These are phyloP conservation scores for Camptophora hylomeconis DNA, from an alignment of 2,329 filamentous ascomycete species.

Conservation along the genomic window DNA sequence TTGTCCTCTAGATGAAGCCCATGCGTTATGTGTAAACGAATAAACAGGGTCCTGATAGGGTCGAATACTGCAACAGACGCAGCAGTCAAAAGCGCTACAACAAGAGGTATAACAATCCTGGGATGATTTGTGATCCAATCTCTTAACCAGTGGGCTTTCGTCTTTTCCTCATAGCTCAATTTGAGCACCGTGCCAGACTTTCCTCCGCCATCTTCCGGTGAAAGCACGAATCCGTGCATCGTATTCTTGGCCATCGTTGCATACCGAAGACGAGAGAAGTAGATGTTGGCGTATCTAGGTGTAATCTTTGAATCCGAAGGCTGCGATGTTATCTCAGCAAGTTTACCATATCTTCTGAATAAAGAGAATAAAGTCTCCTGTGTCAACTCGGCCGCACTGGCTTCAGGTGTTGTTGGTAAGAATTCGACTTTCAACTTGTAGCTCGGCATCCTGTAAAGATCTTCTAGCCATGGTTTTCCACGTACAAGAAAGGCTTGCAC, in stretches of 20 bases:
- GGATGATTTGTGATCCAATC: slow-evolving; percentile 83
- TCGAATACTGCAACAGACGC: slow-evolving; percentile 85
- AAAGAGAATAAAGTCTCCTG: slow-evolving; percentile 79
- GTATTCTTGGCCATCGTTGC: slow-evolving; percentile 87
- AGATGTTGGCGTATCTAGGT: slow-evolving; percentile 67
- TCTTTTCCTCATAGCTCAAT: slow-evolving; percentile 68
- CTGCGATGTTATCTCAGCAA: slow-evolving; percentile 72
- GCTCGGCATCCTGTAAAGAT: slow-evolving; percentile 72
- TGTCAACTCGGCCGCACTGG: slow-evolving; percentile 60
- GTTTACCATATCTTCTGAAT: slow-evolving; percentile 81
- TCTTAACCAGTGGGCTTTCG: slow-evolving; percentile 65
- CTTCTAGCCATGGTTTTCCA: slow-evolving; percentile 87
- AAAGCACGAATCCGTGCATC: slow-evolving; percentile 68
- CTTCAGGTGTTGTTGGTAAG: slow-evolving; percentile 57
- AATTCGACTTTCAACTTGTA: slow-evolving; percentile 72
- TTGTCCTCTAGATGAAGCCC: slow-evolving; percentile 64
- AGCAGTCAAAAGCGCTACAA: slow-evolving; percentile 70
- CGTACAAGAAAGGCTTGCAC: slow-evolving; percentile 62
- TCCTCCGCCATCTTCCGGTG: slow-evolving; percentile 57
- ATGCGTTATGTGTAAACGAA: slow-evolving; percentile 73
- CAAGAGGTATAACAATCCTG: slow-evolving; percentile 68
- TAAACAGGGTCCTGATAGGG: slow-evolving; percentile 84
- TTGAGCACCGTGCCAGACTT: slow-evolving; percentile 64
- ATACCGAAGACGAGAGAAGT: slow-evolving; percentile 60
- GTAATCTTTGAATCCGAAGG: slow-evolving; percentile 73